Evolutionary conservation across 257 asterid species (phyloP), one percentile per base, ranked within the genome.

Genomic region (Hygrophila difformis): DNA sequence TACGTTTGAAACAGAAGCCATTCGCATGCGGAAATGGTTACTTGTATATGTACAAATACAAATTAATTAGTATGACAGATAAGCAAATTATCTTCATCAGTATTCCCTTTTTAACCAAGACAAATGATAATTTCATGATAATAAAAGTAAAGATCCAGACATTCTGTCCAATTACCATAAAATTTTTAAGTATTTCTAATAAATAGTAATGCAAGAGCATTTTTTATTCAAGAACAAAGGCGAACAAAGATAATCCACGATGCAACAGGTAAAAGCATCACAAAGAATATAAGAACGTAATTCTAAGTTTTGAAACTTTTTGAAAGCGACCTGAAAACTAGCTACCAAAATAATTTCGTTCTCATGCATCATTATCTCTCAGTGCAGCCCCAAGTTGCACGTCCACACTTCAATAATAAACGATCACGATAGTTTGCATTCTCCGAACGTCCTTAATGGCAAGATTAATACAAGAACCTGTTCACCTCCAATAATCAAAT

Each of bases 371-470:
- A 20, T 29, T 24, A 49, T 39, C 39, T 39, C 39, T 39, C 39
- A 33, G 13, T 52, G 45, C 28, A 43, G 48, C 21, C 12, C 37
- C 12, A 5, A 2, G 12, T 33, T 5, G 37, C 37, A 43, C 44
- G 47, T 18, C 53, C 43, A 43, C 35, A 51, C n/a, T 18, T 11
- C 1, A 34, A 49, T 47, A 48, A 43, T 24, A 42, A 14, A 40
- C 43, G 12, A 36, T 36, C 46, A 37, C 15, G 23, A 7, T 2
- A 23, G 15, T 5, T 21, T 37, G 18, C 53, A 20, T 26, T 19
- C 31, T 3, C 31, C 3, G 16, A 24, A 49, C 39, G 15, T 37
- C 51, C 23, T 64, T 26, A 16, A 22, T 34, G 3, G 31, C 49
- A 12, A 39, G 8, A n/a, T n/a, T n/a, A n/a, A n/a, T n/a, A n/a